These are phyloP conservation scores for Brassica incana DNA, from an alignment of 345 rosid genomes.

Conservation along the genomic window DNA sequence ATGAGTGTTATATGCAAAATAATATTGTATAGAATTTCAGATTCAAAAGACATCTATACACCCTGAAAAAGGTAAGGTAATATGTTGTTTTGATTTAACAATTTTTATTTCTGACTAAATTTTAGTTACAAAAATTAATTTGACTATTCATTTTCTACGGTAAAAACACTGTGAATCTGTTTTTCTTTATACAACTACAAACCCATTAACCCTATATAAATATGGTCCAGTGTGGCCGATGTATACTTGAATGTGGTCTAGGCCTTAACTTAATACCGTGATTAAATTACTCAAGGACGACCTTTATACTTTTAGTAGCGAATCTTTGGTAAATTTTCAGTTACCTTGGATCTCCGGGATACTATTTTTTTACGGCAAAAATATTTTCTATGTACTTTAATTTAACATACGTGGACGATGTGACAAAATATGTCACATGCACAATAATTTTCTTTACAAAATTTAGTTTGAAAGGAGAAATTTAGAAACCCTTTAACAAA, in stretches of 20 bases:
- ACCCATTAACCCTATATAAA: not conserved
- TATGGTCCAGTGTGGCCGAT: not conserved
- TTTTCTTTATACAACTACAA: not conserved
- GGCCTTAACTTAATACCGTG: not conserved
- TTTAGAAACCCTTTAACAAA: too few species aligned
- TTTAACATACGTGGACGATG: not conserved
- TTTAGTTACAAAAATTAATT: not conserved
- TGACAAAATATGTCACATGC: conserved; percentile 15
- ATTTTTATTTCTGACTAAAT: not conserved
- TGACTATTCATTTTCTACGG: not conserved
- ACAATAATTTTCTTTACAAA: not conserved
- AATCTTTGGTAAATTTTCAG: not conserved
- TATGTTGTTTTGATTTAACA: not conserved
- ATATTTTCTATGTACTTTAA: not conserved
- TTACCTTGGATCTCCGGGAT: conserved; percentile 5
- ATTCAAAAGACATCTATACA: too few species aligned
- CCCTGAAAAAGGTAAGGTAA: too few species aligned
- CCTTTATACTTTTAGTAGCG: not conserved
- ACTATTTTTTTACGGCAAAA: not conserved
- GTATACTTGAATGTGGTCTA: not conserved
- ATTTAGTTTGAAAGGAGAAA: not conserved
- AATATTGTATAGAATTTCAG: too few species aligned
- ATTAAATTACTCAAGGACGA: not conserved
- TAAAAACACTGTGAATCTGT: not conserved
- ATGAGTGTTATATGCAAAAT: too few species aligned